Evolutionary conservation across 495 filamentous ascomycete genomes (phyloP), one percentile per base, ranked within the genome.

Genomic region (Lasiosphaeria miniovina): DNA sequence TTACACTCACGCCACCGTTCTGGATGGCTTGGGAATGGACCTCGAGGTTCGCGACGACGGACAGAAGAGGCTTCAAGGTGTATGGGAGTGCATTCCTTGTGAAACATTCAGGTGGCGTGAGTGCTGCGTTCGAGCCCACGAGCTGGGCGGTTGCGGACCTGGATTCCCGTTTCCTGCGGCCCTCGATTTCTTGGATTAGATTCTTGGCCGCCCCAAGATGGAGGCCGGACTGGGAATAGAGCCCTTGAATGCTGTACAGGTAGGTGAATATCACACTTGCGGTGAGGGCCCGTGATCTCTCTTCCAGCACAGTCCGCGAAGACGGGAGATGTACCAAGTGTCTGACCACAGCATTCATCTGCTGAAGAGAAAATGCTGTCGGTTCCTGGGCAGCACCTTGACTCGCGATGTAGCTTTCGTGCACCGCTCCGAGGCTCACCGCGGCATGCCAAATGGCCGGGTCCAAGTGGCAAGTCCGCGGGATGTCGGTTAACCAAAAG

Each of bases 381-480:
- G 43, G 43, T 14, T 46, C 43, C 4, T 46, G 11, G 43, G 11
- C 7, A 46, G 43, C 11, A 46, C 43, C 43, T 46, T 14, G 43
- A n/a, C 11, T 46, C 43, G 43, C 11, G 43, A 46, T 14, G 43
- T 2, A 14, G 43, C 11, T 46, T 2, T 46, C 43, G 43, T 46
- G 11, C 11, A 46, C 11, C 11, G 43, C 6, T 46, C 43, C 43
- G 43, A 46, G 43, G 43, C 43, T 46, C 11, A 46, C 43, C 43
- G 11, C 43, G 43, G 43, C 43, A 46, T 46, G 43, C 43, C 43
- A 46, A 14, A 46, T 46, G 11, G 43, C 43, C 43, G 43, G 43
- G 11, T 46, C 43, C 11, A 46, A 46, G 43, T 46, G 43, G 43
- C 43, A 46, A n/a, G 43, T 46, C 43, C 43, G 43, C 11, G 43